These are phyloP conservation scores for Metarhizium anisopliae DNA, from an alignment of 2,329 filamentous ascomycete species.

Conservation along the genomic window DNA sequence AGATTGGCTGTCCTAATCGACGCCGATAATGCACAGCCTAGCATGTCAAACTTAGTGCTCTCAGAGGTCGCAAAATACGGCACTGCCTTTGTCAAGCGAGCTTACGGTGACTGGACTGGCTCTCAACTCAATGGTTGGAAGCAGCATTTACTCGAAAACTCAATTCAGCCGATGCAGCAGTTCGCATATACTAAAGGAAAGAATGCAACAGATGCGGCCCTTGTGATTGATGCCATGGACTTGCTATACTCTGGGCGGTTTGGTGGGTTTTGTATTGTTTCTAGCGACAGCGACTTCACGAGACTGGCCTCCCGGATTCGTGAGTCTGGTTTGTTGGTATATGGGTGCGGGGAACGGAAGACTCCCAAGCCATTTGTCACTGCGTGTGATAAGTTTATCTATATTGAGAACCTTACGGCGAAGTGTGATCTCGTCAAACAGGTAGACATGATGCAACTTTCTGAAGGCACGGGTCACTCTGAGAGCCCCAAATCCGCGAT, in stretches of 20 bases:
- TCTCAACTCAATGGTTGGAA: conserved; percentile 20
- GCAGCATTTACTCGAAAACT: conserved; percentile 18
- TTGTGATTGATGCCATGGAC: conserved; percentile 30
- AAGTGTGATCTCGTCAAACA: background rate
- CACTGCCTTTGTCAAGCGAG: conserved; percentile 19
- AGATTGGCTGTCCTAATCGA: conserved; percentile 25
- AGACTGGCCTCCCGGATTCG: conserved; percentile 24
- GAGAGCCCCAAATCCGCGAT: too few relatives aligned
- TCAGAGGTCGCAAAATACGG: conserved; percentile 25
- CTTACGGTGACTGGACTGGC: conserved; percentile 26
- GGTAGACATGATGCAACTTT: background rate
- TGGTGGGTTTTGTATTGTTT: conserved; percentile 25
- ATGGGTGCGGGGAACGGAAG: conserved; percentile 23
- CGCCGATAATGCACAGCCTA: conserved; percentile 20
- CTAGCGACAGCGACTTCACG: conserved; percentile 27
- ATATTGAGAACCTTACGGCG: conserved; percentile 15
- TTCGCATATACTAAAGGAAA: conserved; percentile 26
- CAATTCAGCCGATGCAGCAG: conserved; percentile 27
- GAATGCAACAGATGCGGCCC: conserved; percentile 24
- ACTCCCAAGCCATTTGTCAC: conserved; percentile 22
- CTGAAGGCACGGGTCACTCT: too few relatives aligned
- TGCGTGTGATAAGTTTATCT: conserved; percentile 25
- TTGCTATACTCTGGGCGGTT: conserved; percentile 22
- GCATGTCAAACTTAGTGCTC: conserved; percentile 13
- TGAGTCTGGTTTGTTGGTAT: conserved; percentile 20